Percentiles rank a stretch among this genome's conserved stretches.
Conservation (phyloP, 2,329 filamentous ascomycete species). For the Metarhizium guizhouense region DNA sequence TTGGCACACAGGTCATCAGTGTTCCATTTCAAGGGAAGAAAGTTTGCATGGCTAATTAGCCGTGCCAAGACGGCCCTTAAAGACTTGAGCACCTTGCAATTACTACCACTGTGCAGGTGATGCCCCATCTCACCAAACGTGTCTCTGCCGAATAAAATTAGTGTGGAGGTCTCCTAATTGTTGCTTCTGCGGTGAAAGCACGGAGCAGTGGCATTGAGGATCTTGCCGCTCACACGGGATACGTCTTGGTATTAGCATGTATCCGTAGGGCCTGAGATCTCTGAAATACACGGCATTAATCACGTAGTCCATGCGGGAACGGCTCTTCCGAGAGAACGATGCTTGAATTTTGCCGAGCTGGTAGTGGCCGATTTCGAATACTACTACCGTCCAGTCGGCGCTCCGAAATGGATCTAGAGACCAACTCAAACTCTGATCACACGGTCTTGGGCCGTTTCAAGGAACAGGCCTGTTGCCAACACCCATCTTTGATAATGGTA, state of each 20-base stretch:
- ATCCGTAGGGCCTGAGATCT: neutral
- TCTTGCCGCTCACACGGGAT: neutral
- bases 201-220: neutral
- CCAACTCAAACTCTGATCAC: too few relatives aligned
- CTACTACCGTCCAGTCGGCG: too few relatives aligned
- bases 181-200: neutral
- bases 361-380: too few relatives aligned
- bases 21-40: neutral
- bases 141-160: neutral
- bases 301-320: too few relatives aligned
- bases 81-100: neutral
- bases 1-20: neutral
- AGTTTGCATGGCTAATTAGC: neutral
- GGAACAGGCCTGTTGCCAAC: too few relatives aligned
- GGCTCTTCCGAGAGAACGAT: too few relatives aligned
- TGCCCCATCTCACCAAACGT: neutral
- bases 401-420: too few relatives aligned
- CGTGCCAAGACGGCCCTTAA: neutral
- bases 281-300: too few relatives aligned
- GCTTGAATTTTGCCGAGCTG: too few relatives aligned
- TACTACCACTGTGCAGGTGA: neutral
- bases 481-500: too few relatives aligned
- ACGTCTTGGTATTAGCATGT: too few relatives aligned
- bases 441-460: too few relatives aligned
- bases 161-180: neutral